Evolutionary conservation across 805 yeast species (phyloP).

Genomic region (Candida ovalis): DNA sequence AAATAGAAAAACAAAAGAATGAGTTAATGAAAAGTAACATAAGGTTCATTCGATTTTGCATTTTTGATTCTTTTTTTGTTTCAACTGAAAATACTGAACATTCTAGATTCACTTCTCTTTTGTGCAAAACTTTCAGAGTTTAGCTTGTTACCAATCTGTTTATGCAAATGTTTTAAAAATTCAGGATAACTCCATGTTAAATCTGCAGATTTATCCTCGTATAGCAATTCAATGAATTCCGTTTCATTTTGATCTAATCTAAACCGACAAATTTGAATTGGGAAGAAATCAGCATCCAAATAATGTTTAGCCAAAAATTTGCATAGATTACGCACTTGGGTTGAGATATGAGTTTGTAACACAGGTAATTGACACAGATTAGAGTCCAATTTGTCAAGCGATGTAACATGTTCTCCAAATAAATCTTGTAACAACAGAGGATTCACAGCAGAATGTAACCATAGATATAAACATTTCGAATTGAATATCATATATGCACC

Average conservation of each 20-base stretch:
- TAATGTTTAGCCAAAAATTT: constrained; percentile 44
- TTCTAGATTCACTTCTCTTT: not conserved
- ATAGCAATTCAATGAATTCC: constrained; percentile 55
- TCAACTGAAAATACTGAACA: not conserved
- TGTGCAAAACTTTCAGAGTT: not conserved
- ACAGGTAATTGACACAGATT: constrained; percentile 60
- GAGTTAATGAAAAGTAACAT: not conserved
- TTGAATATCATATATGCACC: constrained; percentile 79
- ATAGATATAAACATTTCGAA: constrained; percentile 55
- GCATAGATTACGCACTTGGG: constrained; percentile 62
- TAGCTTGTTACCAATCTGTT: constrained; percentile 48
- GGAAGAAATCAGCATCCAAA: constrained; percentile 36
- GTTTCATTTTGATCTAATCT: constrained; percentile 58
- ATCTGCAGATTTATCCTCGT: constrained; percentile 67
- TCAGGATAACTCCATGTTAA: constrained; percentile 59
- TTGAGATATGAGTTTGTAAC: constrained; percentile 63
- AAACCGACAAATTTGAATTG: constrained; percentile 60
- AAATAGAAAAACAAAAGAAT: not conserved
- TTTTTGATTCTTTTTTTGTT: too few relatives aligned
- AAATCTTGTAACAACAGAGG: constrained; percentile 67
- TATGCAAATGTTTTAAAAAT: constrained; percentile 66
- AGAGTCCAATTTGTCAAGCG: constrained; percentile 45
- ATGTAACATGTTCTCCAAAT: constrained; percentile 53
- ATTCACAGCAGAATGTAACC: constrained; percentile 68
- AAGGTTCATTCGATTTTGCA: too few relatives aligned